Base-by-base conservation (phyloP, 805 yeast species). In the Wickerhamomyces subpelliculosus region DNA sequence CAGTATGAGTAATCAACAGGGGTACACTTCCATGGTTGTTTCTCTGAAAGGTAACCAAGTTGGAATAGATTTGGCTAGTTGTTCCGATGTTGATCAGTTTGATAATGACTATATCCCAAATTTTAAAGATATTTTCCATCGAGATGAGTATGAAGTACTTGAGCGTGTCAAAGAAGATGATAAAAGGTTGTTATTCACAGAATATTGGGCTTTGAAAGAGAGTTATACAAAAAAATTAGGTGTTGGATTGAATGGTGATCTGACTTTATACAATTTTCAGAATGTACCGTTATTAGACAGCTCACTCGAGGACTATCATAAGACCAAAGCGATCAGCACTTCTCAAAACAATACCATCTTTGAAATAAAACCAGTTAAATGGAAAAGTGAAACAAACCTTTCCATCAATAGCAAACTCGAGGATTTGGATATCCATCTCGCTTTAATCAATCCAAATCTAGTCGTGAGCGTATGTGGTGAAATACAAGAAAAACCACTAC, bases 171-270 rank as follows among this genome's bases (percentile, higher is more conserved):
- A 34, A 2, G 32, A 41, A 8, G 40, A 36, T 1, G 38, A 39
- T 0, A 19, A 42, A 5, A 51, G 61, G 37, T 58, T 60, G 8
- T 45, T 62, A 2, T 72, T 81, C 47, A 72, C 81, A 16, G 75
- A 75, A 28, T 66, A 71, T 26, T 85, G 95, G 95, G 83, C 95
- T 0, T 55, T 85, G 38, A 85, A 85, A 52, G 95, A 85, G 54
- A 76, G 86, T 17, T 82, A 75, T 50, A 71, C 84, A 7, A 85
- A 85, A 49, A 72, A 68, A 27, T 48, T 71, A 3, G 95, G 94
- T 0, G 58, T 68, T 14, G 94, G 95, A 0, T 54, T 77, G 12
- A 63, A 63, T 37, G 56, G 59, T 23, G 58, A 62, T 35, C 43
- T 67, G 23, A 27, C 38, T 2, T 32, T 44, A 1, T 54, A 63